Conservation (phyloP, 768 basidiomycete species). For the Trametopsis cervina region DNA sequence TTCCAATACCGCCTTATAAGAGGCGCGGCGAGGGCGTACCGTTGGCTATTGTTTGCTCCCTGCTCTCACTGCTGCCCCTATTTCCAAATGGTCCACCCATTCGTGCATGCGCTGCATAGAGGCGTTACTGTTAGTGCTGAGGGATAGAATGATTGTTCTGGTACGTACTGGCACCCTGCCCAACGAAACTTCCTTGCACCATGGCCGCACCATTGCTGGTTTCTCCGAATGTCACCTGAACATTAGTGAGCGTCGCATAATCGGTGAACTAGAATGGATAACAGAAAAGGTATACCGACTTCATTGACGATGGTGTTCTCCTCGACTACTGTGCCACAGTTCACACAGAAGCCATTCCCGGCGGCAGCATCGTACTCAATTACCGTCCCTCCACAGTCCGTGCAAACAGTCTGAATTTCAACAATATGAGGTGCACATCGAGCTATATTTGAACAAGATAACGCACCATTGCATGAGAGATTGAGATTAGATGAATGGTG, state of each 20-base stretch:
- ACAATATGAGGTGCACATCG: too few species aligned
- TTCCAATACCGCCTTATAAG: too few species aligned
- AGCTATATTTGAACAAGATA: too few species aligned
- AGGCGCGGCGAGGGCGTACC: conserved; percentile 37
- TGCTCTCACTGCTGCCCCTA: conserved; percentile 70
- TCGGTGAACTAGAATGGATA: not conserved
- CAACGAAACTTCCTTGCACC: conserved; percentile 92
- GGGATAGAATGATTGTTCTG: not conserved
- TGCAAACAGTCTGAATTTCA: conserved; percentile 43
- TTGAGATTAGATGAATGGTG: too few species aligned
- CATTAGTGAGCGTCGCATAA: not conserved
- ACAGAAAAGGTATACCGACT: conserved; percentile 15
- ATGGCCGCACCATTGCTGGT: conserved; percentile 87
- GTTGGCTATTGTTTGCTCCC: conserved; percentile 88
- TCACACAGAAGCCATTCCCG: conserved; percentile 79
- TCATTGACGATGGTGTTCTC: conserved; percentile 93
- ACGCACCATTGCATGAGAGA: too few species aligned
- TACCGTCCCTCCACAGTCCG: conserved; percentile 74
- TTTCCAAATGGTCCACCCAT: conserved; percentile 81
- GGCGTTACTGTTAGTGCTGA: not conserved
- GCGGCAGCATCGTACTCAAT: conserved; percentile 83
- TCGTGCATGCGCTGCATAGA: conserved; percentile 60
- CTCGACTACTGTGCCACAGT: conserved; percentile 87
- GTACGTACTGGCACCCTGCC: conserved; percentile 79
- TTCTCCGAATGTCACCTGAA: conserved; percentile 83